A percentile compares a stretch with the other conserved stretches of the same genome.
Evolutionary conservation across 2,329 filamentous ascomycete genomes (phyloP).

Genomic region (Boeremia exigua): DNA sequence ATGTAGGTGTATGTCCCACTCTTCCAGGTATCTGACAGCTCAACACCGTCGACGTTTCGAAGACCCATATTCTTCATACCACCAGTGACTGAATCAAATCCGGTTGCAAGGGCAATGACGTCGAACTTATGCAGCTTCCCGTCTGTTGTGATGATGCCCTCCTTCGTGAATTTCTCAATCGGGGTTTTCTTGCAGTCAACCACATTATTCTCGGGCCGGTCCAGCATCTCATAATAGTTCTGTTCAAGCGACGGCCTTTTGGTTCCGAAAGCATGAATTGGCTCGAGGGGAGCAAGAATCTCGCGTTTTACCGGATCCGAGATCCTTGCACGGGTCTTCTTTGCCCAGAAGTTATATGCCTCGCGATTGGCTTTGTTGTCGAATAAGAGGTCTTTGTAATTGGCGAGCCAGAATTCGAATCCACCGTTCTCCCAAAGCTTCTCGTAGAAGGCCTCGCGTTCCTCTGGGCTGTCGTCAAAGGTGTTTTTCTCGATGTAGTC

Average conservation of each 20-base stretch:
- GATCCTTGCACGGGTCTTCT: conserved; percentile 52
- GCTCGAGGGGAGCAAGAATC: conserved; percentile 53
- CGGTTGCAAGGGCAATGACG: conserved; percentile 54
- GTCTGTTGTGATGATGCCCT: conserved; percentile 50
- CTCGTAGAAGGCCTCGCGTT: conserved; percentile 53
- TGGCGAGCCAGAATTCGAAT: conserved; percentile 53
- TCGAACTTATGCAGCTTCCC: conserved; percentile 52
- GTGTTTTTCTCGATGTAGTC: conserved; percentile 62
- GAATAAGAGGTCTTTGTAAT: conserved; percentile 50
- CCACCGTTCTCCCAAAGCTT: conserved; percentile 50
- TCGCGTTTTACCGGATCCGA: conserved; percentile 53
- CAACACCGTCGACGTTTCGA: conserved; percentile 46
- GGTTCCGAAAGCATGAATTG: conserved; percentile 54
- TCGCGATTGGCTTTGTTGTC: conserved; percentile 52
- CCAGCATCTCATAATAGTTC: conserved; percentile 55
- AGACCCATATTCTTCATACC: conserved; percentile 51
- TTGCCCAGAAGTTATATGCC: conserved; percentile 57
- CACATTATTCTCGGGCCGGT: conserved; percentile 51
- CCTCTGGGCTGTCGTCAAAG: conserved; percentile 53
- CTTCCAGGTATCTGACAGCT: conserved; percentile 51
- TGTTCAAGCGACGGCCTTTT: conserved; percentile 57
- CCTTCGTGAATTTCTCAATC: conserved; percentile 48
- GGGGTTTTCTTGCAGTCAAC: conserved; percentile 53
- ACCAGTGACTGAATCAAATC: conserved; percentile 54
- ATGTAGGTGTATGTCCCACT: conserved; percentile 50